Evolutionary conservation across 1,139 yeast species (phyloP).

Genomic region (Lodderomyces elongisporus): DNA sequence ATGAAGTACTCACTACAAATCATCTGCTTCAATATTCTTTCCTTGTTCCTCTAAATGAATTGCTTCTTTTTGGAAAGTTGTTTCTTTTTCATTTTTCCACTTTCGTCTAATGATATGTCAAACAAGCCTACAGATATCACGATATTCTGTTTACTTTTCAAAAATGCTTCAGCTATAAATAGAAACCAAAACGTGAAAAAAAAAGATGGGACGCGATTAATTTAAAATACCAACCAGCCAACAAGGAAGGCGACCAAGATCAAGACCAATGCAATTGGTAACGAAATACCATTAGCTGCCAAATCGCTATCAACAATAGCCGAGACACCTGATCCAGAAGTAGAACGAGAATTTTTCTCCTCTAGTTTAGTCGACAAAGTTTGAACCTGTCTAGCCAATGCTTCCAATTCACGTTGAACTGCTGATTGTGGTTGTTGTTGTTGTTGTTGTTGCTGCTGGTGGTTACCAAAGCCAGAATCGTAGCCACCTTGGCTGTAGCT

Average conservation of each 20-base stretch:
- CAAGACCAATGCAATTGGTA: conserved; percentile 47
- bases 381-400: conserved; percentile 39
- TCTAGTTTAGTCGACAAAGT: conserved; percentile 42
- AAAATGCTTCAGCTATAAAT: too few relatives aligned
- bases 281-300: conserved; percentile 46
- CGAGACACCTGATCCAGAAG: conserved; percentile 16
- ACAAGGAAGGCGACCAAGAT: conserved; percentile 53
- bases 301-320: conserved; percentile 3
- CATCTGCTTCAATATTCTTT: too few relatives aligned
- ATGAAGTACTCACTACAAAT: too few relatives aligned
- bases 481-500: conserved; percentile 3
- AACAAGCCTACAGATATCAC: too few relatives aligned
- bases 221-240: conserved; percentile 55
- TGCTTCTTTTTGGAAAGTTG: too few relatives aligned
- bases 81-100: too few relatives aligned
- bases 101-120: too few relatives aligned
- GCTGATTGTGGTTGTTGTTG: conserved; percentile 11
- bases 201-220: too few relatives aligned
- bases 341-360: conserved; percentile 12
- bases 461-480: conserved; percentile 5
- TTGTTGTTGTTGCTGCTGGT: conserved; percentile 7
- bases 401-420: conserved; percentile 27
- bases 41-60: too few relatives aligned
- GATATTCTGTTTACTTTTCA: too few relatives aligned
- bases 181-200: too few relatives aligned